A percentile compares a stretch with the other conserved stretches of the same genome.
phyloP scores from a whole-genome alignment of 352 stramenopile species.

The Pythium apleroticum region DNA sequence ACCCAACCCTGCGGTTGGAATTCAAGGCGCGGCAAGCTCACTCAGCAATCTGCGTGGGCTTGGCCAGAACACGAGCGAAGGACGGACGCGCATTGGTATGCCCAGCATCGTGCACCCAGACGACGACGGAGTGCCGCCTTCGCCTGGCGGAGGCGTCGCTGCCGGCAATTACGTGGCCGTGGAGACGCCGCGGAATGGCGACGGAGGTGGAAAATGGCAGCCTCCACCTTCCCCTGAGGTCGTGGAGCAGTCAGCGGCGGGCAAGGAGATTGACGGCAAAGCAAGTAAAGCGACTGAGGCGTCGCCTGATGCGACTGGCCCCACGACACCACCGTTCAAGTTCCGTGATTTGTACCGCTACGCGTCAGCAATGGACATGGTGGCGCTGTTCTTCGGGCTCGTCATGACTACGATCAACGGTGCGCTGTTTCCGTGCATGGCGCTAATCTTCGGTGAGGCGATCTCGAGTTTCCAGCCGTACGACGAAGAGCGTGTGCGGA shows the following conservation, averaged over 20 bases:
- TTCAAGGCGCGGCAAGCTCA: not conserved
- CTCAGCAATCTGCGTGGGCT: not conserved
- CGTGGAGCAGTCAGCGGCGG: slow-evolving; percentile 9
- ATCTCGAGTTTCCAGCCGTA: slow-evolving; percentile 33
- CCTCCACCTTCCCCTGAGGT: slow-evolving; percentile 12
- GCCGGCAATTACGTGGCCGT: slow-evolving; percentile 9
- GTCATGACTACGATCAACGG: slow-evolving; percentile 34
- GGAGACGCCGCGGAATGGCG: slow-evolving; percentile 12
- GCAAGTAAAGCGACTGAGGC: not conserved
- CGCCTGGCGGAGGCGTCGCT: not conserved
- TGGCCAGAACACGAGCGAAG: not conserved
- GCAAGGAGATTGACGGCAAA: slow-evolving; percentile 4
- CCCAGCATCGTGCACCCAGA: slow-evolving; percentile 22
- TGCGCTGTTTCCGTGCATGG: slow-evolving; percentile 40
- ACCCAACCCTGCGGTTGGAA: not conserved
- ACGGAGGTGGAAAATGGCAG: slow-evolving; percentile 1
- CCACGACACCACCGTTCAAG: slow-evolving; percentile 14
- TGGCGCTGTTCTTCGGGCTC: slow-evolving; percentile 27
- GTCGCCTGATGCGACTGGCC: not conserved
- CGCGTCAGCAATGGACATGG: slow-evolving; percentile 23
- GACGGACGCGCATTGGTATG: slow-evolving; percentile 3
- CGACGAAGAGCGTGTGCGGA: slow-evolving; percentile 21
- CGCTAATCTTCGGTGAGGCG: slow-evolving; percentile 38
- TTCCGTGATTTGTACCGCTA: slow-evolving; percentile 34
- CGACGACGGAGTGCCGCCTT: slow-evolving; percentile 1